phyloP scores from a whole-genome alignment of 148 eudicot genomes.

The Simmondsia chinensis region DNA sequence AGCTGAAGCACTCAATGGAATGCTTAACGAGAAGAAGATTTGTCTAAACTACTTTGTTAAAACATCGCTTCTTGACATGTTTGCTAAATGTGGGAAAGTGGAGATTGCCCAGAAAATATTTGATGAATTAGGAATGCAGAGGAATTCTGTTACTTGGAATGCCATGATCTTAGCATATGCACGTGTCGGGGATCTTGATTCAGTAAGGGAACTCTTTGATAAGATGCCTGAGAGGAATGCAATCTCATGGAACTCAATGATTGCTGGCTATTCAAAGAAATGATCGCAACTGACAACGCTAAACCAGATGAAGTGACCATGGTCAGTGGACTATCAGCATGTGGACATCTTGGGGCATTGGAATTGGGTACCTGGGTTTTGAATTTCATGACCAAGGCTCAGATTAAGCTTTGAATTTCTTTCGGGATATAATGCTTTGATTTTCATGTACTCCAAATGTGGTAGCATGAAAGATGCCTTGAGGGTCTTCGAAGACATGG shows the following conservation, averaged over 20 bases:
- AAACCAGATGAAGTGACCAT: constrained; percentile 56
- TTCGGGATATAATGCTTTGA: constrained; percentile 47
- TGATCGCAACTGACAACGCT: constrained; percentile 14
- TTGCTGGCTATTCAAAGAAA: constrained; percentile 61
- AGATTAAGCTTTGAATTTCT: constrained; percentile 27
- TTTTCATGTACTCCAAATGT: constrained; percentile 65
- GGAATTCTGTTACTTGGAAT: constrained; percentile 40
- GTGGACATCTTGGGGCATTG: constrained; percentile 65
- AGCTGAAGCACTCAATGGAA: constrained; percentile 27
- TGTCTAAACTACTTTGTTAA: constrained; percentile 26
- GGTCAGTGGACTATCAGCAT: constrained; percentile 56
- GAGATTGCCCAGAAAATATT: constrained; percentile 33
- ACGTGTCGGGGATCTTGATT: constrained; percentile 38
- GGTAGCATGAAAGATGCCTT: constrained; percentile 51
- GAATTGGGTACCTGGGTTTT: constrained; percentile 44
- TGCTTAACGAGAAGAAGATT: constrained; percentile 29
- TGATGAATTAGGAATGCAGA: constrained; percentile 21
- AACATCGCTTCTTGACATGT: constrained; percentile 55
- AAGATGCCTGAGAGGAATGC: constrained; percentile 31
- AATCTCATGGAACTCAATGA: constrained; percentile 63
- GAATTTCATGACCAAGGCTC: constrained; percentile 13
- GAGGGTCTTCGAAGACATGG: constrained; percentile 35
- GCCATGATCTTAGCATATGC: constrained; percentile 59
- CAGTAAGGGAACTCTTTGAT: constrained; percentile 43
- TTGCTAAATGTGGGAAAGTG: constrained; percentile 48